Conservation (phyloP, 352 stramenopile genomes). For the Saprolegnia diclina region DNA sequence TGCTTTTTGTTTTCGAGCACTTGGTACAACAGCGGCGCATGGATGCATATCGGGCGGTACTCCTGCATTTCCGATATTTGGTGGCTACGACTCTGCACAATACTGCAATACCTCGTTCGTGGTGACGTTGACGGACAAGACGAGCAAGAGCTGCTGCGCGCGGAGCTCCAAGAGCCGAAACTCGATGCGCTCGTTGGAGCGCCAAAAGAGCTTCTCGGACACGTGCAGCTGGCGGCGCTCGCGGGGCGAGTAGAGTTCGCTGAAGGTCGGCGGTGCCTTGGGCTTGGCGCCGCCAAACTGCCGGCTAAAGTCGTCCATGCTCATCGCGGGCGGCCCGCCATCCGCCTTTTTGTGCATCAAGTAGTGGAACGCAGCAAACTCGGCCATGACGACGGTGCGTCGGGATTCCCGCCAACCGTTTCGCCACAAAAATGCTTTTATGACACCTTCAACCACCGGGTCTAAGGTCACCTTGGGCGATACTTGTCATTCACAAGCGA, state of each 20-base stretch:
- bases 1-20: constrained; percentile 4
- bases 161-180: background rate
- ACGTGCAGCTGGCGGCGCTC: background rate
- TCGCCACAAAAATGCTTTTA: too few species aligned
- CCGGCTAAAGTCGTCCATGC: constrained; percentile 6
- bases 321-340: background rate
- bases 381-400: background rate
- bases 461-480: too few species aligned
- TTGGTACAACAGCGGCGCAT: background rate
- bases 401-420: too few species aligned
- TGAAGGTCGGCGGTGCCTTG: constrained; percentile 5
- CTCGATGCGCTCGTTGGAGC: constrained; percentile 10
- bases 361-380: constrained; percentile 14
- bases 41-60: background rate
- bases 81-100: too few species aligned
- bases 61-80: background rate
- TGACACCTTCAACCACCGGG: too few species aligned
- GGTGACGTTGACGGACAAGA: background rate
- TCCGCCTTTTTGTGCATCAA: constrained; percentile 13
- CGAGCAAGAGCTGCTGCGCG: background rate
- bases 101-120: background rate
- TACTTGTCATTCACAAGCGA: too few species aligned
- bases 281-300: background rate
- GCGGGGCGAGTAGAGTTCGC: background rate
- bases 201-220: constrained; percentile 1